Evolutionary conservation across 768 basidiomycete genomes (phyloP), one percentile per base, ranked within the genome.

Genomic region (Hericium coralloides): DNA sequence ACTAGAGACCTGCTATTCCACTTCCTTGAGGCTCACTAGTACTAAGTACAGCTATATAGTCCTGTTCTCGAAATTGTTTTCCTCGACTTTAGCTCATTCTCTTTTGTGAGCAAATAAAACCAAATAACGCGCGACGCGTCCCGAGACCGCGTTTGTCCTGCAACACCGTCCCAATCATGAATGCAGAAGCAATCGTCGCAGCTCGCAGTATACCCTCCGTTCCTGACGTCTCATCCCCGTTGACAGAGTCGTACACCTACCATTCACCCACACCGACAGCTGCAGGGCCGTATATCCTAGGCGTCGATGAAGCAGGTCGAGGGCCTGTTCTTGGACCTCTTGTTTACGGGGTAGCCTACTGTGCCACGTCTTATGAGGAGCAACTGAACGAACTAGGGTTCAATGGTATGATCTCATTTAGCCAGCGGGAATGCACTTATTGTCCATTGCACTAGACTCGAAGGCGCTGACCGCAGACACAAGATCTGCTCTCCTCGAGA

Each of bases 221-320:
- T 1, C 79, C 80, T 22, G 77, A 77, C 15, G 79, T 81, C 10
- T 80, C 80, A 2, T 72, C 68, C 0, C 80, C 87, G 0, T 75
- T 91, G 36, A 76, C 73, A 5, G 75, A 79, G 10, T 90, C 91
- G 0, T 92, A 92, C 66, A 85, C 89, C 0, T 83, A 89, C 66
- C 87, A 91, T 67, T 88, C 89, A 0, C 77, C 83, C 1, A 79
- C 68, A 0, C 90, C 91, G 2, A 85, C 84, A 0, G 79, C 83
- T 0, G 56, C 69, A 1, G 91, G 91, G 0, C 87, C 89, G 0
- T 97, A 95, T 73, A 91, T 98, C 51, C 85, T 99, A 52, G 97
- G 97, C 22, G 94, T 99, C n/a, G 97, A 99, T 69, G 97, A 99
- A 69, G 97, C 97, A 0, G 97, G 97, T 0, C 79, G 97, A 55